Evolutionary conservation across 192 early-diverging fungal species (phyloP), one percentile per base, ranked within the genome.

Genomic region (Coemansia sp.): DNA sequence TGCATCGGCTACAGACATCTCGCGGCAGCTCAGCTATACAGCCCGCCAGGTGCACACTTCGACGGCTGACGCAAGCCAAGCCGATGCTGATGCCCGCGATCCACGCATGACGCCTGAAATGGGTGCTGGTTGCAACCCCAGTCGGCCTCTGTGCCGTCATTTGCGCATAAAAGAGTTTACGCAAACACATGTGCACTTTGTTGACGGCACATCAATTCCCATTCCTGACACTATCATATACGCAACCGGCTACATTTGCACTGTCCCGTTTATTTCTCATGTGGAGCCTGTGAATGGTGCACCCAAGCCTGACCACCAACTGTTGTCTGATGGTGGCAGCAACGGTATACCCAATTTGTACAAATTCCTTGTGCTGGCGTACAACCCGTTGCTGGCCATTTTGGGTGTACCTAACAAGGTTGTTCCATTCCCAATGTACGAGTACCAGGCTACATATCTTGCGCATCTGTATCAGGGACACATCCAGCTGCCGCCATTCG

Each of bases 181-280:
- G 16, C 22, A 16, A 4, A 19, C 49, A 19, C 49, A 26, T 26
- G 64, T 86, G 9, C 50, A 62, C 43, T 78, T 74, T 25, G 48
- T 51, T 6, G 77, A 80, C 45, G 77, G 72, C 21, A 69, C 75
- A 0, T 0, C 10, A 3, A 58, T 85, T 0, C 54, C 53, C 9
- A 54, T 80, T 1, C 57, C 83, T 0, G 85, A 89, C 57, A 37
- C 35, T 9, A 70, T 92, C 19, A 72, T 92, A 0, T 86, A 82
- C 52, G 89, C 86, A 22, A 92, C 90, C 0, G 90, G 90, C 0
- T 92, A 89, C 61, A 58, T 83, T 0, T 87, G 82, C 35, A 68
- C 67, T 2, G 87, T 77, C 64, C 89, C 89, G 25, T 92, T 91
- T 59, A 48, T 88, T 1, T 47, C 59, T 10, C 50, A 60, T 49